These are phyloP conservation scores for Orbilia javanica DNA, from an alignment of 2,329 filamentous ascomycete species.

Conservation along the genomic window DNA sequence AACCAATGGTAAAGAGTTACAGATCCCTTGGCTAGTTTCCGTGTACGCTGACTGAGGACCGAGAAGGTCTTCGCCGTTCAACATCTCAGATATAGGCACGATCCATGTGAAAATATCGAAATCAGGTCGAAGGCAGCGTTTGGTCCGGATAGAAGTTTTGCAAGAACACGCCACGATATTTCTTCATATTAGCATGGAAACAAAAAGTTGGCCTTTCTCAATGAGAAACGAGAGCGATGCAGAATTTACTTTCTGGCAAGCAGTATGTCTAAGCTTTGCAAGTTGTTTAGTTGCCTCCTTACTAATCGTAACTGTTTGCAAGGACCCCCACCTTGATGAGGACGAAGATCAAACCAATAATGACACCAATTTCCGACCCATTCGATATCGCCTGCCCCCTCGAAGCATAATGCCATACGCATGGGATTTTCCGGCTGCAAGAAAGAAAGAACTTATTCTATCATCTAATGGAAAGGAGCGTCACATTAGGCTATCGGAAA, in stretches of 20 bases:
- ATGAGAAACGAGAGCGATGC: slow-evolving; percentile 98
- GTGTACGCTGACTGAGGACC: not conserved
- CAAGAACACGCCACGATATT: slow-evolving; percentile 96
- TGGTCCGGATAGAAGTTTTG: slow-evolving; percentile 88
- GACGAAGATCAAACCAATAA: slow-evolving; percentile 80
- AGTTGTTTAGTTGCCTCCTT: not conserved
- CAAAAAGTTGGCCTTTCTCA: slow-evolving; percentile 96
- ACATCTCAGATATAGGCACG: slow-evolving; percentile 93
- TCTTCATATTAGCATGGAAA: slow-evolving; percentile 88
- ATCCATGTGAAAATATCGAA: slow-evolving; percentile 94
- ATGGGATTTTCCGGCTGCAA: slow-evolving; percentile 99
- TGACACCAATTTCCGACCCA: slow-evolving; percentile 87
- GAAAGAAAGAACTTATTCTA: slow-evolving; percentile 91
- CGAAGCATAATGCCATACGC: slow-evolving; percentile 99
- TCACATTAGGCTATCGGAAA: slow-evolving; percentile 94
- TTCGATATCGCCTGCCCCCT: slow-evolving; percentile 89
- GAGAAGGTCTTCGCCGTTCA: slow-evolving; percentile 83
- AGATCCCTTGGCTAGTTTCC: not conserved
- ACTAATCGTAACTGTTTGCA: not conserved
- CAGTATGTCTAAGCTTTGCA: slow-evolving; percentile 65
- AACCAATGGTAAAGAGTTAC: slow-evolving; percentile 78
- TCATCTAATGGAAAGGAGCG: slow-evolving; percentile 82
- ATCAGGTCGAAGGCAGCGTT: slow-evolving; percentile 85
- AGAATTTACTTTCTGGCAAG: slow-evolving; percentile 96
- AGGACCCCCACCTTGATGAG: slow-evolving; percentile 88